Conservation (phyloP, 2,329 filamentous ascomycete species). For the Clonostachys rhizophaga region DNA sequence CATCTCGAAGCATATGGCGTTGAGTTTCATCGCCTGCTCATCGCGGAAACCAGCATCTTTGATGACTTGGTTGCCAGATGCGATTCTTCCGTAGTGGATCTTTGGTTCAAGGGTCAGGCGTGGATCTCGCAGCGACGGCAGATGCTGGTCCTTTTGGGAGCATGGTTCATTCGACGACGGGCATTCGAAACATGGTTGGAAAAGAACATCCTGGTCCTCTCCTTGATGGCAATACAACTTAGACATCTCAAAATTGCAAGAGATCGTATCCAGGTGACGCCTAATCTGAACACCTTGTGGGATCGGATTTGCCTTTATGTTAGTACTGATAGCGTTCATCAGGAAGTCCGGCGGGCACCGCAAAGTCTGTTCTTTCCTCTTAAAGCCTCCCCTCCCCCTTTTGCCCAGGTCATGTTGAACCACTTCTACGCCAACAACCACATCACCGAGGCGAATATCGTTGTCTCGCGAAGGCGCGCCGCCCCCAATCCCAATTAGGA, state of each 20-base stretch:
- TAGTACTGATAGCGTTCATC: neutral
- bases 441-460: conserved; percentile 11
- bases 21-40: neutral
- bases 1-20: neutral
- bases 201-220: neutral
- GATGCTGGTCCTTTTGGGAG: neutral
- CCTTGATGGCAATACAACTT: neutral
- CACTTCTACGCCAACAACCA: conserved; percentile 6
- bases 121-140: neutral
- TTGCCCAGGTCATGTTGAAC: conserved; percentile 13
- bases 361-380: neutral
- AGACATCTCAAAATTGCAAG: neutral
- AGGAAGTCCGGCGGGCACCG: neutral
- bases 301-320: neutral
- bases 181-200: neutral
- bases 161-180: neutral
- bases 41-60: neutral
- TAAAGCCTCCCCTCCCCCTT: neutral
- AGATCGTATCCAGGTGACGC: neutral
- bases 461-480: conserved; percentile 18
- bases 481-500: conserved; percentile 25
- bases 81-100: conserved; percentile 7
- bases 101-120: conserved; percentile 9
- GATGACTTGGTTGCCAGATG: conserved; percentile 4
- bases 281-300: neutral